phyloP scores from a whole-genome alignment of 495 filamentous ascomycete genomes.

The Bryoglossum gracile region DNA sequence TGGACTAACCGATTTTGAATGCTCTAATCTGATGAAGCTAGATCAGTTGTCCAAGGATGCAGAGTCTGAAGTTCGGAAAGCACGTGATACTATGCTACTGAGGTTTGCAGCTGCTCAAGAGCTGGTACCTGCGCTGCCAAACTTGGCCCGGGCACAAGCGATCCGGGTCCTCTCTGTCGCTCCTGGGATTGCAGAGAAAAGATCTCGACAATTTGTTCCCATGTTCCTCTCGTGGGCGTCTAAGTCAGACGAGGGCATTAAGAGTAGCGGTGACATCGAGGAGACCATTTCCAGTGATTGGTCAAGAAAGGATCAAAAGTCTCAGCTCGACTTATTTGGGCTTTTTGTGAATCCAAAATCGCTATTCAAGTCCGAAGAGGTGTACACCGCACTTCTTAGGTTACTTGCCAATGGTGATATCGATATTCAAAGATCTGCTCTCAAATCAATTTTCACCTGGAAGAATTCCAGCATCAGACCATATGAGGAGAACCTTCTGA shows the following conservation, averaged over 20 bases:
- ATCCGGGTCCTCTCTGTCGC: conserved; percentile 67
- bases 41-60: conserved; percentile 36
- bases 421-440: conserved; percentile 74
- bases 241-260: conserved; percentile 29
- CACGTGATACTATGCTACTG: conserved; percentile 40
- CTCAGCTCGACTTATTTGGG: conserved; percentile 73
- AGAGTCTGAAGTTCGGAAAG: conserved; percentile 32
- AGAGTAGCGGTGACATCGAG: conserved; percentile 34
- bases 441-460: conserved; percentile 86
- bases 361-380: conserved; percentile 68
- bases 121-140: conserved; percentile 30
- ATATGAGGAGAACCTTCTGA: conserved; percentile 82
- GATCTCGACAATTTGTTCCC: conserved; percentile 76
- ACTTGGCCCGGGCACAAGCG: conserved; percentile 61
- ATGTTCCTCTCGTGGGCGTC: conserved; percentile 67
- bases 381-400: conserved; percentile 62
- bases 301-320: conserved; percentile 68
- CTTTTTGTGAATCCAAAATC: conserved; percentile 79
- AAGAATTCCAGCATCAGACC: conserved; percentile 65
- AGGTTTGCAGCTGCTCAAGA: conserved; percentile 44
- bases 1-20: conserved; percentile 64
- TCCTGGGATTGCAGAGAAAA: conserved; percentile 74
- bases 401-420: conserved; percentile 80
- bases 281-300: conserved; percentile 37
- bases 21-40: conserved; percentile 60